Conservation (phyloP, 148 eudicot genomes). For the Limonium bicolor region DNA sequence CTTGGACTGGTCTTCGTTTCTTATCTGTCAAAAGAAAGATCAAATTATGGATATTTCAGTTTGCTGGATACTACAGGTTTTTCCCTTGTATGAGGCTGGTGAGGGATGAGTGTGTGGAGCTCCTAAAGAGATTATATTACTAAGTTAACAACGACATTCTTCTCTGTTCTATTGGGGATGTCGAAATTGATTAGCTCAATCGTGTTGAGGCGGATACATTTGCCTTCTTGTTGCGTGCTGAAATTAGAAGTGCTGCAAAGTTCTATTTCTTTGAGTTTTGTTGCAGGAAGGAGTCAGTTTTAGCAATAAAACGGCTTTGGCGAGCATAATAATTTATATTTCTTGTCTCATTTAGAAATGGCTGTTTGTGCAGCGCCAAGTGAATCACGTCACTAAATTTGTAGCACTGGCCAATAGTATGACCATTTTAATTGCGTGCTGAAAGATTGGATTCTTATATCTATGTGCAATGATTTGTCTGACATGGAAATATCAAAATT, state of each 20-base stretch:
- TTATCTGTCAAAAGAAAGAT: neutral
- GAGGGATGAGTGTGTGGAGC: neutral
- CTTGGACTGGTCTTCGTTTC: neutral
- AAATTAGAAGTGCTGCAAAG: no score
- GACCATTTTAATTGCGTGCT: neutral
- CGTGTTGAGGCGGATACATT: no score
- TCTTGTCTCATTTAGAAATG: no score
- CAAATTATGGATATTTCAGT: neutral
- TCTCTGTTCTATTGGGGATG: no score
- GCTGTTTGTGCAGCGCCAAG: slow-evolving; percentile 1
- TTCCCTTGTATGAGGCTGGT: neutral
- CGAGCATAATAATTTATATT: no score
- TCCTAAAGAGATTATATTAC: neutral
- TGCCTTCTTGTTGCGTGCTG: no score
- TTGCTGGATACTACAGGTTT: neutral
- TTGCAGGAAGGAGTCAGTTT: no score
- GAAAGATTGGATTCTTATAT: neutral
- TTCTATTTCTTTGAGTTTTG: no score
- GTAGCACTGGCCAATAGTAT: neutral
- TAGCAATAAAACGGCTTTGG: no score
- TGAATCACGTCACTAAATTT: neutral
- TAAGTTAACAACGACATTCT: no score
- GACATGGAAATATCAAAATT: neutral
- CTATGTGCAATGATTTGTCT: no score
- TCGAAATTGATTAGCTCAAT: no score